These are phyloP conservation scores for Suillus subaureus DNA, from an alignment of 768 basidiomycete species.

Conservation along the genomic window DNA sequence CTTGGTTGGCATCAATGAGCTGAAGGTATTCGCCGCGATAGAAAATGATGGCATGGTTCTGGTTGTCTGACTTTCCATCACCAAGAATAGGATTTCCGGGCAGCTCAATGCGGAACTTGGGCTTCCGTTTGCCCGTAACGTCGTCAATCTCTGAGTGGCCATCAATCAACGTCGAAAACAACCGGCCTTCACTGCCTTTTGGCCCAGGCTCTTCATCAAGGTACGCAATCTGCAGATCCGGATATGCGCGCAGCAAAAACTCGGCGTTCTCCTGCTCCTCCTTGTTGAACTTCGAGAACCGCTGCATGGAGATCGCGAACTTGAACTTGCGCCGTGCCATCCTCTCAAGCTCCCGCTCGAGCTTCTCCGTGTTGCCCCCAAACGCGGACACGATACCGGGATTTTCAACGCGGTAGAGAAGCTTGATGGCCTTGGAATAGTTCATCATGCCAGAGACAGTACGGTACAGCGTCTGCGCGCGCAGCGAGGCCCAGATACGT, in stretches of 20 bases:
- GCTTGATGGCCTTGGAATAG: slow-evolving; percentile 99
- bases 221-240: slow-evolving; percentile 97
- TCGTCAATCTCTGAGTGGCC: slow-evolving; percentile 96
- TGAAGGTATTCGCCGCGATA: slow-evolving; percentile 99
- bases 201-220: slow-evolving; percentile 93
- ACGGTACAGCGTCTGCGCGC: slow-evolving; percentile 97
- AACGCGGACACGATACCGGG: slow-evolving; percentile 96
- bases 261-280: slow-evolving; percentile 99
- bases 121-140: slow-evolving; percentile 83
- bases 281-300: slow-evolving; percentile 98
- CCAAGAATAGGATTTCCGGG: slow-evolving; percentile 99
- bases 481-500: slow-evolving; percentile 98
- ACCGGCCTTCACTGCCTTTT: slow-evolving; percentile 82
- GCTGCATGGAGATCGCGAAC: slow-evolving; percentile 97
- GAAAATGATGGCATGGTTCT: slow-evolving; percentile 99
- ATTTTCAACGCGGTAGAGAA: slow-evolving; percentile 98
- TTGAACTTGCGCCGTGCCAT: slow-evolving; percentile 99
- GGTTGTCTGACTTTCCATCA: slow-evolving; percentile 99
- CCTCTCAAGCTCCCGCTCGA: slow-evolving; percentile 94
- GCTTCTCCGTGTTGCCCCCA: slow-evolving; percentile 93
- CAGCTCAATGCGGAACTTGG: slow-evolving; percentile 96
- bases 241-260: slow-evolving; percentile 96
- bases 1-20: slow-evolving; percentile 99
- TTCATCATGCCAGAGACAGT: slow-evolving; percentile 99
- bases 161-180: slow-evolving; percentile 95